phyloP scores from a whole-genome alignment of 108 stramenopile genomes.

The Aurantiochytrium sp. region DNA sequence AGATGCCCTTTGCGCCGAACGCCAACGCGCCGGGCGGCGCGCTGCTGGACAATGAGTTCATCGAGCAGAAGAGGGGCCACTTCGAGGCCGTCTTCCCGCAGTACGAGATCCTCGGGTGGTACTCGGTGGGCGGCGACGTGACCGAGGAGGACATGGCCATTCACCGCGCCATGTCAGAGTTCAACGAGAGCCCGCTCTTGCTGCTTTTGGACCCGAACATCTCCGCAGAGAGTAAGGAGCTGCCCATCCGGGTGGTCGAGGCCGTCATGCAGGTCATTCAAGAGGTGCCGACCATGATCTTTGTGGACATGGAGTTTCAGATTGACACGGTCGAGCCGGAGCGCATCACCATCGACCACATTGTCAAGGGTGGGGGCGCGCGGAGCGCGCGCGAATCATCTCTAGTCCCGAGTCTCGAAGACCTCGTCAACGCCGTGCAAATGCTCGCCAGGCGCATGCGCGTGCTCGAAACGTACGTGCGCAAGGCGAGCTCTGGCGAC shows the following conservation, averaged over 20 bases:
- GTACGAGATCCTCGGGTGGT: slow-evolving; percentile 26
- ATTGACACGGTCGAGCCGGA: slow-evolving; percentile 19
- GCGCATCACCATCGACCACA: slow-evolving; percentile 6
- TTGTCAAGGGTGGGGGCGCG: slow-evolving; percentile 26
- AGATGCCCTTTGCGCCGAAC: neutral
- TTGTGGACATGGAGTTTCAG: neutral
- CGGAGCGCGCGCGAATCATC: neutral
- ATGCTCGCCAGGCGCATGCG: slow-evolving; percentile 16
- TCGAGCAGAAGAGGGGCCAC: neutral
- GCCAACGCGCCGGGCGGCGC: neutral
- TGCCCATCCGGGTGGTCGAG: slow-evolving; percentile 26
- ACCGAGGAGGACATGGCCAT: neutral
- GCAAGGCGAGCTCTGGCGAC: neutral
- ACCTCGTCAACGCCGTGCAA: neutral
- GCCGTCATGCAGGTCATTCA: slow-evolving; percentile 2
- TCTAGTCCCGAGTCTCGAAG: neutral
- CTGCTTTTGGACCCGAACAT: neutral
- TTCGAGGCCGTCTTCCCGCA: neutral
- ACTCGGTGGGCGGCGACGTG: neutral
- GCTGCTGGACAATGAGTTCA: neutral
- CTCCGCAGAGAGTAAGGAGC: neutral
- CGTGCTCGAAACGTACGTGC: neutral
- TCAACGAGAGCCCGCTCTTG: neutral
- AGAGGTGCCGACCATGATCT: slow-evolving; percentile 7
- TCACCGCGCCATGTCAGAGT: neutral